phyloP scores from a whole-genome alignment of 129 eudicot species.

The Tagetes patula region DNA sequence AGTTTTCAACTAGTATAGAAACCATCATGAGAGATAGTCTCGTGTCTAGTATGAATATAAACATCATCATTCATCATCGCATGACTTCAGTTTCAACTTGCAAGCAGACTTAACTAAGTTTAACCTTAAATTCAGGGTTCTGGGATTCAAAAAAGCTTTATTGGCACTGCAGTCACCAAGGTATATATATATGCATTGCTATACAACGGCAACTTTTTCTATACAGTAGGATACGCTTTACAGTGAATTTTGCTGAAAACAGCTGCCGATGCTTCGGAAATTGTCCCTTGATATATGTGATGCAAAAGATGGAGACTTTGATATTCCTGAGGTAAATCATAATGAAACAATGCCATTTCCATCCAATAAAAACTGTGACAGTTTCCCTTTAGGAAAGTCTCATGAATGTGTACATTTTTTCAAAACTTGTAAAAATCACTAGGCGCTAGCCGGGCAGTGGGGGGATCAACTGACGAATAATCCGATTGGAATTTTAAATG shows the following conservation, averaged over 20 bases:
- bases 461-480: too few relatives aligned
- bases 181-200: constrained; percentile 26
- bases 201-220: neutral
- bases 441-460: too few relatives aligned
- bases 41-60: too few relatives aligned
- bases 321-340: constrained; percentile 53
- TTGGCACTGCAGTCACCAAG: constrained; percentile 55
- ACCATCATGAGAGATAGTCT: neutral
- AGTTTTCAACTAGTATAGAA: neutral
- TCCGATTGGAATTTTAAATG: too few relatives aligned
- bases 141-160: constrained; percentile 59
- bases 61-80: neutral
- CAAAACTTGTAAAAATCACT: too few relatives aligned
- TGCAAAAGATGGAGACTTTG: constrained; percentile 69
- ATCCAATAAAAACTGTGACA: neutral
- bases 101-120: constrained; percentile 8
- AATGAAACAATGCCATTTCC: neutral
- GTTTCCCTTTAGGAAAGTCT: neutral
- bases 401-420: neutral
- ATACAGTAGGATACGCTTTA: neutral
- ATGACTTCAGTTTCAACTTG: neutral
- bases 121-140: constrained; percentile 54
- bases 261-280: constrained; percentile 90
- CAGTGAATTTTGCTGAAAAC: constrained; percentile 29
- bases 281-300: constrained; percentile 83